These are phyloP conservation scores for Beauveria scarabaeidicola DNA, from an alignment of 2,329 filamentous ascomycete species.

Conservation along the genomic window DNA sequence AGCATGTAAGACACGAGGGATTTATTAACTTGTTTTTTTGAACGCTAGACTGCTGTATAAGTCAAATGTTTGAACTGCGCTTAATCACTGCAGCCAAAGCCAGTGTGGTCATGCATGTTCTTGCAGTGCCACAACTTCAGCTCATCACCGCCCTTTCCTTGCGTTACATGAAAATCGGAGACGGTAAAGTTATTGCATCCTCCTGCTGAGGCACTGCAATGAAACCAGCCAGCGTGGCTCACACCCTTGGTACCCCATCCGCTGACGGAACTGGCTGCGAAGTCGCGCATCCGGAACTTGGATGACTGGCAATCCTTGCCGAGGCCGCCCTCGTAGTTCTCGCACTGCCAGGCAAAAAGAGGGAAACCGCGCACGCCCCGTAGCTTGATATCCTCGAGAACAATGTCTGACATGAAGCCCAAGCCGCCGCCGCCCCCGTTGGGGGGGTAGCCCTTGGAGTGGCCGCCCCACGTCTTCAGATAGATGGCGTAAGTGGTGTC, in stretches of 20 bases:
- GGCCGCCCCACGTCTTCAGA: slow-evolving; percentile 51
- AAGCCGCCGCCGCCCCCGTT: slow-evolving; percentile 51
- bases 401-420: slow-evolving; percentile 29
- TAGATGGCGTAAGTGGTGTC: slow-evolving; percentile 42
- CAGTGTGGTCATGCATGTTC: slow-evolving; percentile 6
- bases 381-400: slow-evolving; percentile 23
- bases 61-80: not conserved
- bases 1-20: not conserved
- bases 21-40: not conserved
- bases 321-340: slow-evolving; percentile 25
- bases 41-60: too few species aligned
- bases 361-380: slow-evolving; percentile 21
- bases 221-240: slow-evolving; percentile 20
- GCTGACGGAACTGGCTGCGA: slow-evolving; percentile 20
- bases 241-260: slow-evolving; percentile 22
- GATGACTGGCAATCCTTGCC: slow-evolving; percentile 28
- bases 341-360: slow-evolving; percentile 28
- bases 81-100: slow-evolving; percentile 6
- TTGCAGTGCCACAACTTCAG: slow-evolving; percentile 13
- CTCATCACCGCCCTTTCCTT: slow-evolving; percentile 10
- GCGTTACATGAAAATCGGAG: slow-evolving; percentile 18
- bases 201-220: slow-evolving; percentile 24
- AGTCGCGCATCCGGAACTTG: slow-evolving; percentile 22
- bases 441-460: slow-evolving; percentile 40
- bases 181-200: slow-evolving; percentile 24